These are phyloP conservation scores for Aspergillus brunneoviolaceus DNA, from an alignment of 2,329 filamentous ascomycete genomes.

Conservation along the genomic window DNA sequence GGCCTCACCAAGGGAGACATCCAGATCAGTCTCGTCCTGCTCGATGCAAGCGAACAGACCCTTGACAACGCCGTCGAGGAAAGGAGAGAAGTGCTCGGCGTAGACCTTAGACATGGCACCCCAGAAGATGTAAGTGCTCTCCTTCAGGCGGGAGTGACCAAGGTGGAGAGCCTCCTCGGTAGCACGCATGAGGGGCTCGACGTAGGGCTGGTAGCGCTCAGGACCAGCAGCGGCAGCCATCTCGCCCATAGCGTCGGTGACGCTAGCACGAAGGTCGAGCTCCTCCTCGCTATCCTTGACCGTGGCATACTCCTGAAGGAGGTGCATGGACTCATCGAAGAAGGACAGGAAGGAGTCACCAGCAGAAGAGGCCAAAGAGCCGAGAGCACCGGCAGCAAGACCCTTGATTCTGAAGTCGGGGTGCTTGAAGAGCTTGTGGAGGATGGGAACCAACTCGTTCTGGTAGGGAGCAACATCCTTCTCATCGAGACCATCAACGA, in stretches of 20 bases:
- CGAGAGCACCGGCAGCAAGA: constrained; percentile 82
- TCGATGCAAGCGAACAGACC: constrained; percentile 78
- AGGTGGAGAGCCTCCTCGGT: constrained; percentile 88
- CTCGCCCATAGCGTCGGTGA: constrained; percentile 89
- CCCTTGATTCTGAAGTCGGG: constrained; percentile 87
- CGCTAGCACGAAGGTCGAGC: constrained; percentile 82
- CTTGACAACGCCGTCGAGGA: constrained; percentile 49
- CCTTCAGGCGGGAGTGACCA: constrained; percentile 84
- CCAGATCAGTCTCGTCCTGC: constrained; percentile 80
- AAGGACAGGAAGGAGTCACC: constrained; percentile 84
- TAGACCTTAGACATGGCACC: constrained; percentile 93
- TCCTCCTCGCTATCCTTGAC: constrained; percentile 90
- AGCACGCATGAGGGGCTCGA: constrained; percentile 83
- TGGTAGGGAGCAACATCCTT: constrained; percentile 81
- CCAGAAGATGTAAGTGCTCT: constrained; percentile 98
- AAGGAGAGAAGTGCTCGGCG: constrained; percentile 59
- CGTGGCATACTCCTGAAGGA: constrained; percentile 77
- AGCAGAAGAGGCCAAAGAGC: constrained; percentile 83
- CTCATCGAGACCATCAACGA: constrained; percentile 70
- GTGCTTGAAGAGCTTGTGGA: constrained; percentile 80
- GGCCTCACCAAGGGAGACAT: constrained; percentile 71
- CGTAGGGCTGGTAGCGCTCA: constrained; percentile 84
- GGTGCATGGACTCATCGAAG: constrained; percentile 86
- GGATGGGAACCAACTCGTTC: constrained; percentile 75
- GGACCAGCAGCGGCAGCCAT: constrained; percentile 86